Base-by-base conservation (phyloP, 2,329 filamentous ascomycete species). In the Macroventuria anomochaeta region DNA sequence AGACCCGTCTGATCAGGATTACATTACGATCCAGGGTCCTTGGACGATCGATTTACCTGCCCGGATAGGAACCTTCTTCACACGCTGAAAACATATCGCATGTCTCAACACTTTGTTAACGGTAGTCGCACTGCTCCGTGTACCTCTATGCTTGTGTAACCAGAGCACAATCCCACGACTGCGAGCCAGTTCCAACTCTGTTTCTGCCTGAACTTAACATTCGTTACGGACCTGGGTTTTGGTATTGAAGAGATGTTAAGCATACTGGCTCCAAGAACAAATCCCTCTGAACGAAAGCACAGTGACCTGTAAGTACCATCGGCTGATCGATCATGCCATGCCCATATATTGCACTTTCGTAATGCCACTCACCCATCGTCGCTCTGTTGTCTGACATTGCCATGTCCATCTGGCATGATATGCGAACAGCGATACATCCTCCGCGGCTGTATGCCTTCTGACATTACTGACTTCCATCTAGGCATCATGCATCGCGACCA, bases 1-100 rank as follows among this genome's bases (percentile, higher is more conserved):
- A 44, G 39, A 54, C 37, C 43, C 44, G 43, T 53, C 43, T 28
- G 20, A 44, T 43, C 38, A 43, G 38, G 7, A 43, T 39, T 33
- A 47, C 32, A 29, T n/a, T 34, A 31, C 44, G 12, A 48, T 31
- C 34, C 28, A 29, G 39, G 33, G 20, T 36, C 33, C 23, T 43
- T 10, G 29, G 31, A 36, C 31, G 44, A 26, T 33, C 40, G 11
- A 26, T 32, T 26, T 33, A 39, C 28, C 49, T n/a, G 31, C 42
- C 37, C 37, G 37, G 41, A 44, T 47, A 25, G 20, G 17, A 33
- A 32, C 8, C 32, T 42, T 33, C 11, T 41, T 41, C 23, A 13
- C 10, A n/a, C 37, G 31, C 31, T 32, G 18, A 38, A n/a, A 43
- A 28, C 11, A 48, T 29, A 21, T 34, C 18, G 29, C 44, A 46